Conservation (phyloP, 805 yeast species). For the Dipodascus albidus region DNA sequence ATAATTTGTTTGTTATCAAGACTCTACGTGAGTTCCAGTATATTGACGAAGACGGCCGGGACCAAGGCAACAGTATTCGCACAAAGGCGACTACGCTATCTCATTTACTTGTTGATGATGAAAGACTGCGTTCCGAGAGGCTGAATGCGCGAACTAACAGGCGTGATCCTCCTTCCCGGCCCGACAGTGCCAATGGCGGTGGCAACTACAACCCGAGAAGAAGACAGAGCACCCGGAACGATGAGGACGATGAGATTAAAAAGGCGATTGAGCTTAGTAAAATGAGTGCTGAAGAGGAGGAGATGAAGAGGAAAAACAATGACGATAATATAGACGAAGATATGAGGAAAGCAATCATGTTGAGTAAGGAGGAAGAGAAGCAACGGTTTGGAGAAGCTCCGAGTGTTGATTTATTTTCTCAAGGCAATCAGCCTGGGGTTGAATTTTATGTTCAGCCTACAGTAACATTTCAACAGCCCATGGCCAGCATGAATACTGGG, state of each 20-base stretch:
- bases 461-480: constrained; percentile 20
- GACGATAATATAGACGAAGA: constrained; percentile 55
- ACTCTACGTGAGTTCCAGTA: constrained; percentile 84
- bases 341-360: constrained; percentile 53
- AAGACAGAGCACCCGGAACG: constrained; percentile 2
- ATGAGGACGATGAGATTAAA: constrained; percentile 61
- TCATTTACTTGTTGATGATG: constrained; percentile 68
- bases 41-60: constrained; percentile 63
- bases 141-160: constrained; percentile 25
- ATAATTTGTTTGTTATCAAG: constrained; percentile 76
- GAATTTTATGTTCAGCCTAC: constrained; percentile 59
- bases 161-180: constrained; percentile 6
- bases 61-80: constrained; percentile 80
- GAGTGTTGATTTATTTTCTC: constrained; percentile 6
- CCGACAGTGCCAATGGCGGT: constrained; percentile 17
- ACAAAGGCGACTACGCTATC: constrained; percentile 87
- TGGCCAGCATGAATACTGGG: constrained; percentile 44
- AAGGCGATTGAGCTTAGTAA: constrained; percentile 72
- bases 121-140: constrained; percentile 64
- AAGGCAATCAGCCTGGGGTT: constrained; percentile 17
- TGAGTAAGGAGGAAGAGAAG: constrained; percentile 68
- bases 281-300: constrained; percentile 77
- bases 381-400: constrained; percentile 30
- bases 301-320: constrained; percentile 27
- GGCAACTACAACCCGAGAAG: constrained; percentile 19